Evolutionary conservation across 2,329 filamentous ascomycete species (phyloP), one percentile per base, ranked within the genome.

Genomic region (Monosporascus sp.): DNA sequence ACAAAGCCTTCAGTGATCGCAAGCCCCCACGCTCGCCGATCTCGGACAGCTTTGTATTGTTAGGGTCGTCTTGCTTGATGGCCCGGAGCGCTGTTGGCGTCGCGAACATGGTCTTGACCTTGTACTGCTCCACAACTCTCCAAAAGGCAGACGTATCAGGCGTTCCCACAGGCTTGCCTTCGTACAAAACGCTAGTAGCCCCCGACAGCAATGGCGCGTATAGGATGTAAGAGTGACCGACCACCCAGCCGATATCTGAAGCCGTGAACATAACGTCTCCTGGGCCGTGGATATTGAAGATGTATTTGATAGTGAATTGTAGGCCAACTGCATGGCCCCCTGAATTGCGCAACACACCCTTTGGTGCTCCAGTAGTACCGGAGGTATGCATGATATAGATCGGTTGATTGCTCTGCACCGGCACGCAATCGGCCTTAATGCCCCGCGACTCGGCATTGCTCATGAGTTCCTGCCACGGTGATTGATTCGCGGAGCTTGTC

Each of bases 141-240:
- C 92, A 97, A 67, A 97, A 94, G 0, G 88, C 87, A 6, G 89
- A 87, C 1, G 90, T 88, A 62, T 96, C 85, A 0, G 92, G 92
- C 0, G 91, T 96, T 5, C 91, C 91, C 11, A 96, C 78, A 0
- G 92, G 92, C 60, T 97, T 97, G n/a, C 92, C 93, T 72, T 97
- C 92, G 68, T 91, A 97, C 0, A 97, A 76, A 1, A 97, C 82
- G 0, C 90, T 96, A 1, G 91, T 86, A 2, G 92, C 91, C 5
- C 92, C 92, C 0, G 87, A 83, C 2, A 97, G 80, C 6, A 97
- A 80, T 15, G 92, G 92, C 5, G 84, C 92, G 65, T 97, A 97
- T 14, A 96, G 76, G 57, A 96, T 96, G 66, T 94, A 97, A 5
- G 84, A 88, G 66, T 91, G 84, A 3, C 89, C 89, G 0, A 94